Evolutionary conservation across 1,284 basidiomycete genomes (phyloP).

Genomic region (Rhodotorula sp.): DNA sequence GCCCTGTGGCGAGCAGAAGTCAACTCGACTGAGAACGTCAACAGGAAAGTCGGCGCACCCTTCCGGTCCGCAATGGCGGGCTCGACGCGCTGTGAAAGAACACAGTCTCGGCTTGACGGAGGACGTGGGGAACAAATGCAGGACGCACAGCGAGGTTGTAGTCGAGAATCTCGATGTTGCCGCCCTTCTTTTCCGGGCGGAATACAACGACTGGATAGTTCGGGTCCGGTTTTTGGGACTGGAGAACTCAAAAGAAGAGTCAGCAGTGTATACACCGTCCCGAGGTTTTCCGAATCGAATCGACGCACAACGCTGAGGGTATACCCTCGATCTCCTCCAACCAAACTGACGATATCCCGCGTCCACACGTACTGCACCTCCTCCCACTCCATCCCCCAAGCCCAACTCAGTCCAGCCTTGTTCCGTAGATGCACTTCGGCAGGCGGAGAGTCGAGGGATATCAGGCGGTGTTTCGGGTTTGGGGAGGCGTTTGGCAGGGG

Average conservation of each 20-base stretch:
- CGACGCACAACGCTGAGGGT: slow-evolving; percentile 24
- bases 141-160: slow-evolving; percentile 33
- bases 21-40: neutral
- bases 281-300: too few species aligned
- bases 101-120: neutral
- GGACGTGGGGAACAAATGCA: fast-evolving
- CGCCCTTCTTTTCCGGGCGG: slow-evolving; percentile 21
- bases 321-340: slow-evolving; percentile 21
- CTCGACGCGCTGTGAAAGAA: slow-evolving; percentile 23
- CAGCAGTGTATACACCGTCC: neutral
- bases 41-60: neutral
- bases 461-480: slow-evolving; percentile 13
- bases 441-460: slow-evolving; percentile 7
- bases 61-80: slow-evolving; percentile 25
- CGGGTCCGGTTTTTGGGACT: slow-evolving; percentile 31
- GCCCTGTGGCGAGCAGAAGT: slow-evolving; percentile 4
- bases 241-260: neutral
- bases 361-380: slow-evolving; percentile 14
- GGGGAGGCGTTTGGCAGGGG: slow-evolving; percentile 16
- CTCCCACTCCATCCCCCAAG: slow-evolving; percentile 36
- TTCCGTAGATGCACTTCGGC: slow-evolving; percentile 8
- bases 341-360: slow-evolving; percentile 2
- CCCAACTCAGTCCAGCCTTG: slow-evolving; percentile 15
- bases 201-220: slow-evolving; percentile 21
- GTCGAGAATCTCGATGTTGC: slow-evolving; percentile 25